Conservation (phyloP, 495 filamentous ascomycete species). For the Elasticomyces elasticus region DNA sequence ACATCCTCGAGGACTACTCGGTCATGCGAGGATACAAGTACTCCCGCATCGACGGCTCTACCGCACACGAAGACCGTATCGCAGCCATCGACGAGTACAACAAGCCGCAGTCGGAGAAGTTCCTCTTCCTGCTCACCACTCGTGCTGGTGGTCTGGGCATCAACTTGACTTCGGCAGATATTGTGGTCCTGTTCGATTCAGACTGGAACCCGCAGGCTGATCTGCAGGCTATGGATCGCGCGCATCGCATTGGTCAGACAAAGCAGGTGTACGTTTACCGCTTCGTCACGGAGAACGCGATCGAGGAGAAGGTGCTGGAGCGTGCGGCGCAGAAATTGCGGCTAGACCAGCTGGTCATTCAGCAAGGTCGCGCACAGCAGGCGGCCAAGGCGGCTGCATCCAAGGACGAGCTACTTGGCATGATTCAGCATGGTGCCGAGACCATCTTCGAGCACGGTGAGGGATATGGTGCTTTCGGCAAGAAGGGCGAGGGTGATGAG, state of each 20-base stretch:
- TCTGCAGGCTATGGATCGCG: conserved; percentile 96
- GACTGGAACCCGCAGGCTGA: conserved; percentile 99
- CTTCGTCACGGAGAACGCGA: conserved; percentile 94
- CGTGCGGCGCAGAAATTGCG: conserved; percentile 95
- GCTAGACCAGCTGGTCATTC: conserved; percentile 97
- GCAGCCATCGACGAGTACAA: conserved; percentile 98
- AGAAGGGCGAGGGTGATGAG: conserved; percentile 57
- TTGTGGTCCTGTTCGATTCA: conserved; percentile 96
- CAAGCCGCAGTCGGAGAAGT: conserved; percentile 88
- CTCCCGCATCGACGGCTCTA: conserved; percentile 94
- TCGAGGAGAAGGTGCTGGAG: conserved; percentile 97
- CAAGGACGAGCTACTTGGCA: conserved; percentile 89
- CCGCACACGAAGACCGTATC: conserved; percentile 96
- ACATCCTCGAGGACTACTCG: conserved; percentile 97
- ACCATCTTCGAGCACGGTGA: conserved; percentile 71
- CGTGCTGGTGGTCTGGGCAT: conserved; percentile 96
- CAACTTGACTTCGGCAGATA: conserved; percentile 90
- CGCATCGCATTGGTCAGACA: conserved; percentile 95
- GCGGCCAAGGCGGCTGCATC: conserved; percentile 77
- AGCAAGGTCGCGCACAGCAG: conserved; percentile 92
- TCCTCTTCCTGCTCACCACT: conserved; percentile 94
- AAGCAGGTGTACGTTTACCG: conserved; percentile 96
- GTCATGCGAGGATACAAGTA: conserved; percentile 91
- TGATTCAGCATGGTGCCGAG: conserved; percentile 99
- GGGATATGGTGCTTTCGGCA: conserved; percentile 44